These are phyloP conservation scores for Veloboletus limbatus DNA, from an alignment of 1,284 basidiomycete genomes.

Conservation along the genomic window DNA sequence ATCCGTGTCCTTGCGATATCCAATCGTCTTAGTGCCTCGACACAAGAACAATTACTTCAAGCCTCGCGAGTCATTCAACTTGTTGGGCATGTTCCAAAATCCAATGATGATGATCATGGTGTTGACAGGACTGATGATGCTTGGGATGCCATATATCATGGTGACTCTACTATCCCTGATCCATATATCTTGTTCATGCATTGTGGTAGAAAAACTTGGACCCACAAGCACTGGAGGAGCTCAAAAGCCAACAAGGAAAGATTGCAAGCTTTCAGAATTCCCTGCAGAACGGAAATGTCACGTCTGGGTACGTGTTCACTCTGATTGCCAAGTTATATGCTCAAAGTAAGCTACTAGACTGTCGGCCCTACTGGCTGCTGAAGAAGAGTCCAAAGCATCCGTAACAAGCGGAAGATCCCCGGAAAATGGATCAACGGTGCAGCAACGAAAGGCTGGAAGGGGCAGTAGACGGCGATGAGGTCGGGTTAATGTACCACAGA, in stretches of 20 bases:
- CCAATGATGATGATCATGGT: constrained; percentile 89
- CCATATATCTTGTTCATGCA: constrained; percentile 9
- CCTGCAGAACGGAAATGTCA: constrained; percentile 56
- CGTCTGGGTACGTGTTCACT: constrained; percentile 45
- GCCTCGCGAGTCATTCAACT: constrained; percentile 68
- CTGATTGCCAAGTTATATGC: constrained; percentile 9
- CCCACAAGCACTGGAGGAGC: constrained; percentile 69
- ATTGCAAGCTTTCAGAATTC: constrained; percentile 58
- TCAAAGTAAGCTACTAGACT: constrained; percentile 33
- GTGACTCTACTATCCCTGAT: constrained; percentile 38
- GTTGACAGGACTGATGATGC: constrained; percentile 64
- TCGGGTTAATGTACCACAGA: constrained; percentile 1
- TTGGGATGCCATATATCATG: constrained; percentile 79
- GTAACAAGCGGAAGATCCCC: constrained; percentile 13
- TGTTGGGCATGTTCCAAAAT: constrained; percentile 77
- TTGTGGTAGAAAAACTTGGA: constrained; percentile 71
- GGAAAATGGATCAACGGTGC: constrained; percentile 20
- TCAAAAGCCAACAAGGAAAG: constrained; percentile 66
- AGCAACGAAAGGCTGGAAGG: constrained; percentile 32
- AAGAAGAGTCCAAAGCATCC: constrained; percentile 32
- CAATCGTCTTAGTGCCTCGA: constrained; percentile 54
- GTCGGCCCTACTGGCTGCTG: constrained; percentile 36
- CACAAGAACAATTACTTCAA: constrained; percentile 64
- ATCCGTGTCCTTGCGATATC: constrained; percentile 60
- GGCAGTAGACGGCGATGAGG: constrained; percentile 31